phyloP scores from a whole-genome alignment of 805 yeast genomes.

The Wickerhamomyces chaumierensis region DNA sequence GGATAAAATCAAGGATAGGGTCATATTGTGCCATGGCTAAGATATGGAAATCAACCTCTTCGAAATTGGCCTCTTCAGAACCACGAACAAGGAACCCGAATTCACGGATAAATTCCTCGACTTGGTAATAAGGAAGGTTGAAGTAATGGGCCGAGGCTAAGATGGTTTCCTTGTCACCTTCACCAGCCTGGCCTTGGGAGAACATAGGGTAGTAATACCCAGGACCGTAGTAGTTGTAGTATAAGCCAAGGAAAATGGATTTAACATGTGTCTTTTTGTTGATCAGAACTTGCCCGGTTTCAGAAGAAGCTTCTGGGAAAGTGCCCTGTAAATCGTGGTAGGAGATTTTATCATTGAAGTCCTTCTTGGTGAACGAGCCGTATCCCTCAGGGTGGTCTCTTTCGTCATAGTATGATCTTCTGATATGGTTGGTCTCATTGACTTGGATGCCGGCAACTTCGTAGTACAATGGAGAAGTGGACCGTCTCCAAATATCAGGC shows the following conservation, averaged over 20 bases:
- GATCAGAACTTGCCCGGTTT: constrained; percentile 56
- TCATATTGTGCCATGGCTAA: constrained; percentile 48
- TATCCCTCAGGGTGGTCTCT: constrained; percentile 18
- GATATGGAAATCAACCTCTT: constrained; percentile 28
- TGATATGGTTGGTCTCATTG: constrained; percentile 19
- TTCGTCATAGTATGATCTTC: constrained; percentile 21
- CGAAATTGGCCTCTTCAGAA: constrained; percentile 6
- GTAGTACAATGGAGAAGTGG: constrained; percentile 50
- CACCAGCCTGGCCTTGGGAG: constrained; percentile 58
- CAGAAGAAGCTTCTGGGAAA: constrained; percentile 58
- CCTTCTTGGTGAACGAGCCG: constrained; percentile 13
- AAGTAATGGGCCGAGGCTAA: constrained; percentile 54
- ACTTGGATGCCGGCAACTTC: constrained; percentile 38
- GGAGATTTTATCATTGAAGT: constrained; percentile 26
- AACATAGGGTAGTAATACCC: constrained; percentile 45
- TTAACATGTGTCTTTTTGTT: constrained; percentile 46
- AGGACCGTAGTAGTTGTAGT: constrained; percentile 59
- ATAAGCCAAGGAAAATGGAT: constrained; percentile 47
- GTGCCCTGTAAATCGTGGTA: constrained; percentile 59
- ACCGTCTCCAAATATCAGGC: constrained; percentile 68
- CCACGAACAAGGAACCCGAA: constrained; percentile 28
- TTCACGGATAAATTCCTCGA: constrained; percentile 39
- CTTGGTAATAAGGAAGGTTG: constrained; percentile 40
- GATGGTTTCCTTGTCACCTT: constrained; percentile 75
- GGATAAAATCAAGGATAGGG: constrained; percentile 30